These are phyloP conservation scores for Yueomyces sp. DNA, from an alignment of 805 yeast species.

Conservation along the genomic window DNA sequence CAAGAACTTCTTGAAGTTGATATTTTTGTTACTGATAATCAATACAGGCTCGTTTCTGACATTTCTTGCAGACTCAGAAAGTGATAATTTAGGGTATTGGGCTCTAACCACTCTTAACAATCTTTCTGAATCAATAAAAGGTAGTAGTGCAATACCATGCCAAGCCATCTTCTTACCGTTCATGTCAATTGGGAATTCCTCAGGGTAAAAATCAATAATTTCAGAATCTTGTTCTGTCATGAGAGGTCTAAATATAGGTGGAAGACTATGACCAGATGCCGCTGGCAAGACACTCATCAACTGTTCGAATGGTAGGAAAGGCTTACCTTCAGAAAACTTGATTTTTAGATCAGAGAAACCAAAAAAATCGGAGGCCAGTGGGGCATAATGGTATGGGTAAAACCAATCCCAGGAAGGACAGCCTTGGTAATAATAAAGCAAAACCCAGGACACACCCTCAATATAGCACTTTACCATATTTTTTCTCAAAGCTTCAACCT, in stretches of 20 bases:
- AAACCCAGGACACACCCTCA: slow-evolving; percentile 96
- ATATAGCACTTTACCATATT: slow-evolving; percentile 61
- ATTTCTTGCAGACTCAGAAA: slow-evolving; percentile 57
- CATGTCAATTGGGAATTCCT: slow-evolving; percentile 81
- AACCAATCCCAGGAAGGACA: slow-evolving; percentile 99
- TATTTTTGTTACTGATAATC: slow-evolving; percentile 51
- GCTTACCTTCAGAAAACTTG: slow-evolving; percentile 52
- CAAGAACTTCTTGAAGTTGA: slow-evolving; percentile 25
- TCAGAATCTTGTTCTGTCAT: slow-evolving; percentile 74
- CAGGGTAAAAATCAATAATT: slow-evolving; percentile 85
- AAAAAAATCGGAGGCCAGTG: slow-evolving; percentile 81
- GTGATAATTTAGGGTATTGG: slow-evolving; percentile 50
- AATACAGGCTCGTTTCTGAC: slow-evolving; percentile 58
- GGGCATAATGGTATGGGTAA: slow-evolving; percentile 95
- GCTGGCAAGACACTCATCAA: slow-evolving; percentile 93
- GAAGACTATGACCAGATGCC: slow-evolving; percentile 77
- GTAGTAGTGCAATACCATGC: slow-evolving; percentile 86
- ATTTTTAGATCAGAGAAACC: slow-evolving; percentile 39
- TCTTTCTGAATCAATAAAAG: slow-evolving; percentile 79
- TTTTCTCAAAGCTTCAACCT: slow-evolving; percentile 39
- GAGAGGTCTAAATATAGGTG: slow-evolving; percentile 64
- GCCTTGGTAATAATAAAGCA: slow-evolving; percentile 89
- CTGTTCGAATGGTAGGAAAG: slow-evolving; percentile 86
- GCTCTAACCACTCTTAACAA: slow-evolving; percentile 51
- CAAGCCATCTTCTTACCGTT: slow-evolving; percentile 90